Conservation (phyloP, 306 rosid genomes). For the Delonix regia region DNA sequence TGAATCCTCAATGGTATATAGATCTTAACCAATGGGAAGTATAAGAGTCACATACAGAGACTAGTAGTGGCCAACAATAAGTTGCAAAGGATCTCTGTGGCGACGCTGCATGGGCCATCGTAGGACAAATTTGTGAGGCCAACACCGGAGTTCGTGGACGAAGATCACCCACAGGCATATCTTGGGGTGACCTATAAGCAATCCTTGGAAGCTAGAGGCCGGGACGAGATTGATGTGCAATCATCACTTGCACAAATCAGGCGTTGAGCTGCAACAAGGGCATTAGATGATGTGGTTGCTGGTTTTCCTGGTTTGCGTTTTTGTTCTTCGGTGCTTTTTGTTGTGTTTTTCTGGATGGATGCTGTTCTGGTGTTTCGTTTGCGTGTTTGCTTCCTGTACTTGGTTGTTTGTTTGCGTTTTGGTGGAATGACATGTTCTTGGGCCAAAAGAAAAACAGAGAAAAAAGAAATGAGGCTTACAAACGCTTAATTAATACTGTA, state of each 20-base stretch:
- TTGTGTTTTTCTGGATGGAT: too few species aligned
- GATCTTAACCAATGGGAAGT: slow-evolving; percentile 67
- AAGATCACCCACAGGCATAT: slow-evolving; percentile 43
- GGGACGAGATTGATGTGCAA: slow-evolving; percentile 31
- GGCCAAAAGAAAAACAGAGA: too few species aligned
- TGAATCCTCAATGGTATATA: not conserved
- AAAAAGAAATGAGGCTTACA: too few species aligned
- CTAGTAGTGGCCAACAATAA: slow-evolving; percentile 55
- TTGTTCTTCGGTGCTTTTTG: too few species aligned
- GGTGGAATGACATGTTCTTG: too few species aligned
- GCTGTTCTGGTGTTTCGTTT: too few species aligned
- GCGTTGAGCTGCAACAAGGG: too few species aligned
- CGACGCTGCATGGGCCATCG: slow-evolving; percentile 62
- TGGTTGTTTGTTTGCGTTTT: too few species aligned
- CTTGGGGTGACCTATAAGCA: slow-evolving; percentile 54
- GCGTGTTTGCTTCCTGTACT: too few species aligned
- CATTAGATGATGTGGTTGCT: too few species aligned
- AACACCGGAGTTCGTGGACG: slow-evolving; percentile 48
- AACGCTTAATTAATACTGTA: not conserved
- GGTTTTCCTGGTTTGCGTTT: too few species aligned
- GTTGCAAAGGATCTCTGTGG: slow-evolving; percentile 52
- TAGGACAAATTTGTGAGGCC: slow-evolving; percentile 49
- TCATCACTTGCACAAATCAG: slow-evolving; percentile 36
- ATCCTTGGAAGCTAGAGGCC: slow-evolving; percentile 52
- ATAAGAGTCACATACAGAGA: slow-evolving; percentile 65